Evolutionary conservation across 345 rosid genomes (phyloP), one percentile per base, ranked within the genome.

Genomic region (Eucalyptus polyanthemos): DNA sequence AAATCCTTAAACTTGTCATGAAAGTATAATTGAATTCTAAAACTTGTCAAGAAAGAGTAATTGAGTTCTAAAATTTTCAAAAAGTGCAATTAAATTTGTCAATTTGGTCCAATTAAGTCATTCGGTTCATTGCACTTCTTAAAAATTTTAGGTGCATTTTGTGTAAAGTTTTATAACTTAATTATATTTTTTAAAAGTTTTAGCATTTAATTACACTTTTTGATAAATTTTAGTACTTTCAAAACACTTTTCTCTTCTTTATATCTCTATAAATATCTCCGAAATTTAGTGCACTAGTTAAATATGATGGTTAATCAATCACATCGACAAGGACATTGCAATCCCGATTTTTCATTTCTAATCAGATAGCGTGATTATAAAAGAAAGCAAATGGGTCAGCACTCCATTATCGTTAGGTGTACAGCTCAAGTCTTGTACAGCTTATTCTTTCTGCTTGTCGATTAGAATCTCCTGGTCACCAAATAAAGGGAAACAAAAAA

Each of bases 171-270:
- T 56, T 56, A 56, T 56, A 0, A 56, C 0, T 56, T 56, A 56
- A 56, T 56, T 24, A 1, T 0, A 24, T 0, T 0, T 56, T 56
- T 10, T 4, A 9, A 10, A 56, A 56, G 0, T 10, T 24, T 56
- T 9, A 22, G 0, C 0, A 22, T 56, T 56, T 56, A 22, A 56
- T 56, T 2, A 0, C 3, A 56, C 6, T 8, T 22, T 56, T 21
- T 56, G 27, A 56, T 22, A 1, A 22, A 0, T 54, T 21, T 24
- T 56, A 24, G 0, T 22, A 56, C 0, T 56, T 56, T 56, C 21
- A 4, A 9, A 22, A 56, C 1, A 56, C 6, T 56, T 56, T 9
- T 24, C 9, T 24, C 3, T 56, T 56, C 3, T 4, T 22, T 34
- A 27, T 27, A 60, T 27, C 24, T 34, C 80, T 9, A 34, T 34